These are phyloP conservation scores for Crinitomyces ghanaensis DNA, from an alignment of 805 yeast genomes.

Conservation along the genomic window DNA sequence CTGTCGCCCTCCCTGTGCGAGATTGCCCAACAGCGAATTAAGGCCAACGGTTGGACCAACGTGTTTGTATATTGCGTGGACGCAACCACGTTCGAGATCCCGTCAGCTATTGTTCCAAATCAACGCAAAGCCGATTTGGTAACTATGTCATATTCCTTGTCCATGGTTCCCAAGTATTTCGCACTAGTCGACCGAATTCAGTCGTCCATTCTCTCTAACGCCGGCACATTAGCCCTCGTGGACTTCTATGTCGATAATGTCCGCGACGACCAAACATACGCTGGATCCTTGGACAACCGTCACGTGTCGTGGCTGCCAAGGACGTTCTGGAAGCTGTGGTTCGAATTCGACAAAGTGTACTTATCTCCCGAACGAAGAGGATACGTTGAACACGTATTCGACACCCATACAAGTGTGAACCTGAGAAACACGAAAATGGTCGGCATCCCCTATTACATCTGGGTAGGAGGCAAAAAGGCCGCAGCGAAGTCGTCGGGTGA, in stretches of 20 bases:
- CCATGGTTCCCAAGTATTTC: constrained; percentile 78
- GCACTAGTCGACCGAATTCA: constrained; percentile 64
- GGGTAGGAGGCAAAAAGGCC: constrained; percentile 65
- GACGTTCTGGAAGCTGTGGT: constrained; percentile 82
- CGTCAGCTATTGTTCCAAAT: too few relatives aligned
- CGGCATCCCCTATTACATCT: constrained; percentile 68
- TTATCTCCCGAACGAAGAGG: constrained; percentile 74
- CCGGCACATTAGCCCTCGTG: too few relatives aligned
- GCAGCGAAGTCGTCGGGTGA: constrained; percentile 39
- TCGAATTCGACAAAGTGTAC: constrained; percentile 71
- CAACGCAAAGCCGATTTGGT: constrained; percentile 46
- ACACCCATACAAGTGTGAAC: constrained; percentile 67
- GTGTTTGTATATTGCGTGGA: constrained; percentile 64
- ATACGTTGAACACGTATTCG: constrained; percentile 71
- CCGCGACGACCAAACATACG: constrained; percentile 55
- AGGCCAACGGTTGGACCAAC: constrained; percentile 38
- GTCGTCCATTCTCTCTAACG: constrained; percentile 51
- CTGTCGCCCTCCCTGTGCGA: constrained; percentile 67
- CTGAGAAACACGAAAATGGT: constrained; percentile 55
- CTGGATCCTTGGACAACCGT: constrained; percentile 62
- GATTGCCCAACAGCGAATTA: constrained; percentile 52
- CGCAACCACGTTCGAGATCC: constrained; percentile 58
- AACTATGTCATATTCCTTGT: constrained; percentile 69
- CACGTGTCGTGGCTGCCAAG: constrained; percentile 68
- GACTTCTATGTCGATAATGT: constrained; percentile 79